Conservation (phyloP, 2,329 filamentous ascomycete genomes). For the Ascochyta koolunga region DNA sequence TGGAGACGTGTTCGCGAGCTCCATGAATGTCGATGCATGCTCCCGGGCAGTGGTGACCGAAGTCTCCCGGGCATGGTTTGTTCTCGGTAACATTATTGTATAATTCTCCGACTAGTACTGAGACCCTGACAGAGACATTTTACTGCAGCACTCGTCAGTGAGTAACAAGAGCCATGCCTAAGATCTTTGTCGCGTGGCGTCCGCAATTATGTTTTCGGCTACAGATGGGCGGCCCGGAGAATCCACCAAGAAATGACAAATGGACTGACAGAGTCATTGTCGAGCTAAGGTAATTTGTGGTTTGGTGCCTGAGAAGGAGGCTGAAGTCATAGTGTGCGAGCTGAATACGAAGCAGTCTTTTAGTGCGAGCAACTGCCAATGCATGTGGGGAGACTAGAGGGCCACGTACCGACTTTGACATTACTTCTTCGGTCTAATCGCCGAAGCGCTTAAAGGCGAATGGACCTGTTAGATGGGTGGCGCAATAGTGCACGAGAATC, state of each 20-base stretch:
- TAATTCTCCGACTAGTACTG: slow-evolving; percentile 12
- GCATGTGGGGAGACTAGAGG: slow-evolving; percentile 6
- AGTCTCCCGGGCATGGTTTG: slow-evolving; percentile 2
- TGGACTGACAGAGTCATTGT: slow-evolving; percentile 6
- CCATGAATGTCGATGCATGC: slow-evolving; percentile 10
- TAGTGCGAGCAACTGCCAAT: background rate
- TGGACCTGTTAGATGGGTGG: background rate
- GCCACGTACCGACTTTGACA: background rate
- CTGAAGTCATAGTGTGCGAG: slow-evolving; percentile 3
- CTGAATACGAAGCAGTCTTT: slow-evolving; percentile 4
- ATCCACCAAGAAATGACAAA: slow-evolving; percentile 17
- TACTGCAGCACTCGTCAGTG: slow-evolving; percentile 3
- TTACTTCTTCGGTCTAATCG: background rate
- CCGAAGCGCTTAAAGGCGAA: background rate
- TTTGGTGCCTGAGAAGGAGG: slow-evolving; percentile 8
- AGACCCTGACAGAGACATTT: background rate
- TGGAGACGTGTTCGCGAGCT: slow-evolving; percentile 4
- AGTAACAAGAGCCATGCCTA: background rate
- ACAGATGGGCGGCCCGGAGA: slow-evolving; percentile 26
- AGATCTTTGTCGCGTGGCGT: slow-evolving; percentile 13
- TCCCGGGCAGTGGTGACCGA: background rate
- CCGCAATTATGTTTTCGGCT: slow-evolving; percentile 20
- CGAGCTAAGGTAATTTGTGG: background rate
- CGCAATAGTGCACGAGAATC: slow-evolving; percentile 3
- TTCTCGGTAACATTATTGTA: slow-evolving; percentile 15